These are phyloP conservation scores for Ceratobasidium sp. DNA, from an alignment of 1,284 basidiomycete species.

Conservation along the genomic window DNA sequence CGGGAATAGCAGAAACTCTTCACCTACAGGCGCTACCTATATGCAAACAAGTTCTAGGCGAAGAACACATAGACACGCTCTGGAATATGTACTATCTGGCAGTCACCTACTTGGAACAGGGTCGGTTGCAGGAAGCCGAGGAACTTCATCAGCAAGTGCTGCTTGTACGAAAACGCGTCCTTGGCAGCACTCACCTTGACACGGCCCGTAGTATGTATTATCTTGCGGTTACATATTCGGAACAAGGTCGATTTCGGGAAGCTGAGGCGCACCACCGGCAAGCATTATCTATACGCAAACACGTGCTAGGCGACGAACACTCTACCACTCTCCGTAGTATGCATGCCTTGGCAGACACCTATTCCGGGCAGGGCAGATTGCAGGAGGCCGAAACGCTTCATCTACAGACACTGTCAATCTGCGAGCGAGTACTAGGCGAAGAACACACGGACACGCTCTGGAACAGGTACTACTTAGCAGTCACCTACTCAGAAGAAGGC, in stretches of 20 bases:
- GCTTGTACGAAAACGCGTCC: not conserved
- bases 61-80: not conserved
- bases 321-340: not conserved
- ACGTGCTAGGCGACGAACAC: not conserved
- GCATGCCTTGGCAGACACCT: not conserved
- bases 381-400: not conserved
- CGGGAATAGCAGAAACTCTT: not conserved
- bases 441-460: not conserved
- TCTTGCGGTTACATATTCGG: not conserved
- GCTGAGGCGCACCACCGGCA: not conserved
- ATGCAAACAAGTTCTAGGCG: not conserved
- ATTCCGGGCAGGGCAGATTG: not conserved
- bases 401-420: not conserved
- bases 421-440: not conserved
- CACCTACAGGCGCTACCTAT: not conserved
- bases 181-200: not conserved
- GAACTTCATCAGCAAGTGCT: not conserved
- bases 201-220: not conserved
- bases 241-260: slow-evolving; percentile 7
- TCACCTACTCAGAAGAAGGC: not conserved
- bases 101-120: not conserved
- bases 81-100: not conserved
- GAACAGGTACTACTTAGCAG: not conserved
- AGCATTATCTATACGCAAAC: not conserved
- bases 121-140: slow-evolving; percentile 3